Conservation (phyloP, 2,329 filamentous ascomycete genomes). For the Drechslerella coelobrocha region DNA sequence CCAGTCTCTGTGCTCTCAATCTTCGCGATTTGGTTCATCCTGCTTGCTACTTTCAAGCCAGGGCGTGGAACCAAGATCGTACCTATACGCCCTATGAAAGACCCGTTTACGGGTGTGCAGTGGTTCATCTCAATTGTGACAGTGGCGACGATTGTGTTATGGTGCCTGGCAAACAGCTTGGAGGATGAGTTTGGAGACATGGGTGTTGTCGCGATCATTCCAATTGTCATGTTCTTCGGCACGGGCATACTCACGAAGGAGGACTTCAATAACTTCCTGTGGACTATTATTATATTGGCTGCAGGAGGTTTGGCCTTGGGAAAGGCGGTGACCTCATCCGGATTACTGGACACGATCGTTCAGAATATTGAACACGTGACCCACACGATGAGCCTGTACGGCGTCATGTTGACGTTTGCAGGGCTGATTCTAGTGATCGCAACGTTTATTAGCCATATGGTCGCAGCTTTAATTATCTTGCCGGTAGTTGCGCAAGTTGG, state of each 20-base stretch:
- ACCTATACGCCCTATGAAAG: conserved; percentile 86
- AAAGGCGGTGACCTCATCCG: conserved; percentile 92
- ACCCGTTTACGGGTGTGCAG: conserved; percentile 84
- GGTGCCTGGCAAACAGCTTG: conserved; percentile 90
- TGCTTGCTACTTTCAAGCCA: conserved; percentile 84
- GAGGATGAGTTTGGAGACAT: conserved; percentile 92
- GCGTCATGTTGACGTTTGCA: conserved; percentile 84
- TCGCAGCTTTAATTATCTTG: conserved; percentile 91
- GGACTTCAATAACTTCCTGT: conserved; percentile 99
- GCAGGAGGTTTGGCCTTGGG: conserved; percentile 90
- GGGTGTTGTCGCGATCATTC: conserved; percentile 97
- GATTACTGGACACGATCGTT: conserved; percentile 87
- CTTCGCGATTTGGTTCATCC: conserved; percentile 83
- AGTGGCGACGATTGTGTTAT: conserved; percentile 81
- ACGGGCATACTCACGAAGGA: conserved; percentile 96
- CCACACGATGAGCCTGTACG: conserved; percentile 80
- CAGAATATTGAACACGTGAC: conserved; percentile 75
- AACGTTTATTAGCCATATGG: conserved; percentile 97
- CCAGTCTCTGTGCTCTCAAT: conserved; percentile 91
- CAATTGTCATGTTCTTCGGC: conserved; percentile 93
- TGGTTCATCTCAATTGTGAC: conserved; percentile 91
- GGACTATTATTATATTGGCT: conserved; percentile 98
- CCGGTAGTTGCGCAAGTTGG: conserved; percentile 90
- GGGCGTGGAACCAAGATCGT: conserved; percentile 86
- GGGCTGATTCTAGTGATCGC: conserved; percentile 86